These are phyloP conservation scores for Boletus rubroflammeus DNA, from an alignment of 768 basidiomycete species.

Conservation along the genomic window DNA sequence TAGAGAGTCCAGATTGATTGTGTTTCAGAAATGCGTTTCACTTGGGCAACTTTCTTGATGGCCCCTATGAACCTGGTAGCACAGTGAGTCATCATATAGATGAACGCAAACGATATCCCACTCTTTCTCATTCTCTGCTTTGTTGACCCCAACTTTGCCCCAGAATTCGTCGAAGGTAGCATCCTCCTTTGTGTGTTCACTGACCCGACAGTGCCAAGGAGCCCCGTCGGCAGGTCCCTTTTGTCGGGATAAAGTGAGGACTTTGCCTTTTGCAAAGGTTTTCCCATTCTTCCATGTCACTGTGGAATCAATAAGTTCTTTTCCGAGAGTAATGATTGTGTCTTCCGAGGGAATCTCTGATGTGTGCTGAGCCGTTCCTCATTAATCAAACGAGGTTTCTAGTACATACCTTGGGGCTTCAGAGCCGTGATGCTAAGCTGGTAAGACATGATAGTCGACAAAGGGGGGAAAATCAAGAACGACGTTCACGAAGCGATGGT, in stretches of 20 bases:
- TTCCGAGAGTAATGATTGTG: conserved; percentile 49
- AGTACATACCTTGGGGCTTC: conserved; percentile 39
- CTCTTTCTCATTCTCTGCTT: conserved; percentile 68
- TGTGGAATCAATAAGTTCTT: conserved; percentile 53
- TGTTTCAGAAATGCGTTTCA: conserved; percentile 61
- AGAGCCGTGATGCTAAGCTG: conserved; percentile 39
- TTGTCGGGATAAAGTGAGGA: conserved; percentile 52
- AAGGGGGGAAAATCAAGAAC: background rate
- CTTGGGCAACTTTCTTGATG: conserved; percentile 57
- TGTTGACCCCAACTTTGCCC: conserved; percentile 62
- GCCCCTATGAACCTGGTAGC: conserved; percentile 57
- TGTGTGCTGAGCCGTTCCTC: background rate
- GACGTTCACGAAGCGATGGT: background rate
- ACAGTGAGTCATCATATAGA: background rate
- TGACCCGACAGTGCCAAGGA: conserved; percentile 65
- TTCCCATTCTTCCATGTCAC: conserved; percentile 67
- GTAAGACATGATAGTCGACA: conserved; percentile 27
- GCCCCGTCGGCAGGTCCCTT: conserved; percentile 56
- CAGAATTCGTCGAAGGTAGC: conserved; percentile 73
- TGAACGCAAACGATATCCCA: conserved; percentile 28
- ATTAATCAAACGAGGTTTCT: background rate
- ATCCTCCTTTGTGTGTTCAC: conserved; percentile 61
- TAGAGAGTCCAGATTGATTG: conserved; percentile 67
- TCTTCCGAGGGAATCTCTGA: conserved; percentile 63
- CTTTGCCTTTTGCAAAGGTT: conserved; percentile 47